Percentiles rank a stretch among this genome's conserved stretches.
These are phyloP conservation scores for Phylloporus sp. DNA, from an alignment of 1,284 basidiomycete species.

Conservation along the genomic window DNA sequence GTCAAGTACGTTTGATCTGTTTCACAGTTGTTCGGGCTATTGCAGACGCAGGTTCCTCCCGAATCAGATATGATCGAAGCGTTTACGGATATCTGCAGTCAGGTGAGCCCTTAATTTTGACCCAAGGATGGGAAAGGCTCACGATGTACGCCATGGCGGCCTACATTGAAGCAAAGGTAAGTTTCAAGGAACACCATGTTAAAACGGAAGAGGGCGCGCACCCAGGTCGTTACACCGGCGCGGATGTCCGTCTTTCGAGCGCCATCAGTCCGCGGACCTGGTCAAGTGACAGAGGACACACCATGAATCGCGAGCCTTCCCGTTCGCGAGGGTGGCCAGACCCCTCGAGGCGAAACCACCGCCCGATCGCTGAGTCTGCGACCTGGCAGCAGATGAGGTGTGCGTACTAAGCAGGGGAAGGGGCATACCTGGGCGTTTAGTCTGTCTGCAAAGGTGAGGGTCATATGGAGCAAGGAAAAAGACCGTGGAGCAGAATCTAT, in stretches of 20 bases:
- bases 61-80: constrained; percentile 78
- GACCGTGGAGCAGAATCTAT: constrained; percentile 22
- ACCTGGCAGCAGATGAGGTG: constrained; percentile 48
- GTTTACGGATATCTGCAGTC: constrained; percentile 80
- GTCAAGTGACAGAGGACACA: constrained; percentile 42
- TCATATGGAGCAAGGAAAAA: constrained; percentile 40
- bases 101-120: neutral
- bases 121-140: constrained; percentile 26
- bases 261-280: constrained; percentile 14
- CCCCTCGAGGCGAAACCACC: constrained; percentile 87
- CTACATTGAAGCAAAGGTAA: constrained; percentile 36
- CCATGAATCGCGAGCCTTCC: constrained; percentile 77
- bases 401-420: neutral
- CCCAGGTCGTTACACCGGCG: constrained; percentile 86
- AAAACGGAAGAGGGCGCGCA: constrained; percentile 43
- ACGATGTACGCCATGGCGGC: constrained; percentile 78
- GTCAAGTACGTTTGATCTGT: constrained; percentile 68
- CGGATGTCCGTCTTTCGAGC: constrained; percentile 74
- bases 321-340: constrained; percentile 81
- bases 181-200: constrained; percentile 14
- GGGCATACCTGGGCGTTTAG: constrained; percentile 50
- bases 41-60: constrained; percentile 86
- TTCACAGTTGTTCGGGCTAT: constrained; percentile 57
- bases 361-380: constrained; percentile 75
- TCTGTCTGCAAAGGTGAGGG: constrained; percentile 48